Base-by-base conservation (phyloP, 2,329 filamentous ascomycete species). In the Ophiosphaerella narmari region DNA sequence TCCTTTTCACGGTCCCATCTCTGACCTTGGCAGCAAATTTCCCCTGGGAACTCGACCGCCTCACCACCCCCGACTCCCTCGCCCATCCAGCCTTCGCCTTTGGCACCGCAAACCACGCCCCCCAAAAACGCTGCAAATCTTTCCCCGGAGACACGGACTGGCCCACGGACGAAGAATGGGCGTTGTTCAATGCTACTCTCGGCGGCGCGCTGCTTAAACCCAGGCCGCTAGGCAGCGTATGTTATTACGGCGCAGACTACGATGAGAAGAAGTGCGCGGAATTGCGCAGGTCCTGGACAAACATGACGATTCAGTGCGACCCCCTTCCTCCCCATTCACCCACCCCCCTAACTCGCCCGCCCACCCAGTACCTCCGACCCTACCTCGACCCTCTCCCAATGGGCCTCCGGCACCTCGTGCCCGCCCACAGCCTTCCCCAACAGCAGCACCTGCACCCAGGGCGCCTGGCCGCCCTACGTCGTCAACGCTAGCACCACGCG, bases 381-480 rank as follows among this genome's bases (percentile, higher is more conserved):
- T 1, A 62, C 47, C 1, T 59, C 53, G 11, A 54, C 60, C 31
- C 55, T 59, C 48, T 65, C 62, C 9, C 63, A 63, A 43, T 68
- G 63, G 63, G 46, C 62, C 3, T 57, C 59, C 2, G 62, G 62
- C 1, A 52, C 59, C 40, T 33, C 57, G 2, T 68, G 64, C 39
- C 72, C 78, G 40, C 75, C 78, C 0, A 79, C 75, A 51, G 59
- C 65, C 12, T 46, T 58, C 6, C 55, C 55, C 32, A 53, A 63
- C 26, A 48, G 58, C 0, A 69, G 58, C 0, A 69, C 68, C 1
- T 68, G 65, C 38, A 45, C 49, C 11, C 65, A 64, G 34, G 66
- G 66, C 2, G 62, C 60, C 1, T 67, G 52, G 47, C 63, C 65
- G 1, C 46, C 57, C 7, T 68, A 66, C 39, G 63, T 65, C 3